Evolutionary conservation across 306 rosid genomes (phyloP).

Genomic region (Alnus glutinosa): DNA sequence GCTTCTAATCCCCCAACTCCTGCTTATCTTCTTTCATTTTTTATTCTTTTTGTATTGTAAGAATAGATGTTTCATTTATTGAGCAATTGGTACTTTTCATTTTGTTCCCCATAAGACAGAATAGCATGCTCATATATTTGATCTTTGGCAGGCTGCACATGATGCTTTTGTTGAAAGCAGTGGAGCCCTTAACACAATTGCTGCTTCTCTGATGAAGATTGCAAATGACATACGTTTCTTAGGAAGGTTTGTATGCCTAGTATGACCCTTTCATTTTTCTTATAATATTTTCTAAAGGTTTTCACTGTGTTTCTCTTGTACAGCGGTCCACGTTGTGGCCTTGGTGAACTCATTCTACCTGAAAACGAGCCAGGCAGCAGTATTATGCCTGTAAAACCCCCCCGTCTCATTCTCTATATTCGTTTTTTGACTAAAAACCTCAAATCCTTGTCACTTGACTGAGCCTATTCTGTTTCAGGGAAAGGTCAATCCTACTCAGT

Average conservation of each 20-base stretch:
- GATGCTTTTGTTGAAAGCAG: slow-evolving; percentile 95
- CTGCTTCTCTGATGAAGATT: slow-evolving; percentile 89
- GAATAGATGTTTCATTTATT: slow-evolving; percentile 9
- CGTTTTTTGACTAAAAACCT: slow-evolving; percentile 10
- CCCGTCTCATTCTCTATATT: slow-evolving; percentile 21
- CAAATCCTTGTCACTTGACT: slow-evolving; percentile 8
- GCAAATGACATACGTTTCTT: slow-evolving; percentile 91
- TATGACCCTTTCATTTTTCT: not conserved
- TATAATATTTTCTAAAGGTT: slow-evolving; percentile 11
- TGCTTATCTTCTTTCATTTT: slow-evolving; percentile 1
- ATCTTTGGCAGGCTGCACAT: slow-evolving; percentile 84
- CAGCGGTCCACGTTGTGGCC: slow-evolving; percentile 99
- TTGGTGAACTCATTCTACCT: slow-evolving; percentile 98
- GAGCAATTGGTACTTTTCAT: slow-evolving; percentile 16
- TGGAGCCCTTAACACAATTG: slow-evolving; percentile 88
- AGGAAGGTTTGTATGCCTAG: slow-evolving; percentile 69
- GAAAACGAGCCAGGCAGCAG: slow-evolving; percentile 99
- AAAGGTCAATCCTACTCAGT: slow-evolving; percentile 98
- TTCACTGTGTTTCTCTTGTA: slow-evolving; percentile 29
- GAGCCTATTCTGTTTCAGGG: slow-evolving; percentile 67
- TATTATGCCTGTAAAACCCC: slow-evolving; percentile 88
- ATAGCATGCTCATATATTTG: slow-evolving; percentile 22
- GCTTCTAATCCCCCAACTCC: slow-evolving; percentile 33
- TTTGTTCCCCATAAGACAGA: slow-evolving; percentile 26
- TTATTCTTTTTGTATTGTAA: slow-evolving; percentile 1